Evolutionary conservation across 1,139 yeast genomes (phyloP).

Genomic region (Hansenula sp.): DNA sequence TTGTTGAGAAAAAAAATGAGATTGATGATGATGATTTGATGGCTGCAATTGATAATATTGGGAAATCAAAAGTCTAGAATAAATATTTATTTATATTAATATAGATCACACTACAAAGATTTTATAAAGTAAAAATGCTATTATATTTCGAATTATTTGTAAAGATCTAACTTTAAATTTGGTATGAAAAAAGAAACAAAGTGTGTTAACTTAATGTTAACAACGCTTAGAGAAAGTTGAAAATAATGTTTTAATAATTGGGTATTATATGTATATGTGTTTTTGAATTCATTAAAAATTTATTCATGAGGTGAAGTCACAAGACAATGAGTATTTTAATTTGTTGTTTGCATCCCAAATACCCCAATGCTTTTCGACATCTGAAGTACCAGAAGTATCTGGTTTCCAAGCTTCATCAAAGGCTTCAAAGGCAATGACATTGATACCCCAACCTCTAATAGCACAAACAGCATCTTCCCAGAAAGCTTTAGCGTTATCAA

Average conservation of each 20-base stretch:
- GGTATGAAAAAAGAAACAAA: too few species aligned
- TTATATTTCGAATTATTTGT: too few species aligned
- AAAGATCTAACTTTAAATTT: too few species aligned
- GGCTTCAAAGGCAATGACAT: constrained; percentile 90
- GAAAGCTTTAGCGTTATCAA: constrained; percentile 67
- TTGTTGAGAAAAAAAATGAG: constrained; percentile 17
- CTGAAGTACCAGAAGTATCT: constrained; percentile 75
- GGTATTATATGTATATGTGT: too few species aligned
- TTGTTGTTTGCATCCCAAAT: constrained; percentile 57
- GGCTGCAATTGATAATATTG: constrained; percentile 38
- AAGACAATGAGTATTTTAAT: constrained; percentile 55
- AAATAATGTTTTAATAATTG: too few species aligned
- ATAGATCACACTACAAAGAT: too few species aligned
- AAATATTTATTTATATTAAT: too few species aligned
- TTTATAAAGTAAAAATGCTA: too few species aligned
- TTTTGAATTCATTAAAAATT: too few species aligned
- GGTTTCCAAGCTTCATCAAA: constrained; percentile 97
- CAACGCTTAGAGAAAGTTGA: too few species aligned
- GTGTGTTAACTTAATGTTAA: too few species aligned
- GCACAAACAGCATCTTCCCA: constrained; percentile 91
- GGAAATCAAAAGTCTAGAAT: too few species aligned
- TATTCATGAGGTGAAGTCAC: constrained; percentile 38
- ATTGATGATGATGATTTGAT: constrained; percentile 31
- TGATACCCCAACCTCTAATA: constrained; percentile 91
- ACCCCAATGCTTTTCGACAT: constrained; percentile 94